Base-by-base conservation (phyloP, 2,329 filamentous ascomycete species). In the Diplodia corticola region DNA sequence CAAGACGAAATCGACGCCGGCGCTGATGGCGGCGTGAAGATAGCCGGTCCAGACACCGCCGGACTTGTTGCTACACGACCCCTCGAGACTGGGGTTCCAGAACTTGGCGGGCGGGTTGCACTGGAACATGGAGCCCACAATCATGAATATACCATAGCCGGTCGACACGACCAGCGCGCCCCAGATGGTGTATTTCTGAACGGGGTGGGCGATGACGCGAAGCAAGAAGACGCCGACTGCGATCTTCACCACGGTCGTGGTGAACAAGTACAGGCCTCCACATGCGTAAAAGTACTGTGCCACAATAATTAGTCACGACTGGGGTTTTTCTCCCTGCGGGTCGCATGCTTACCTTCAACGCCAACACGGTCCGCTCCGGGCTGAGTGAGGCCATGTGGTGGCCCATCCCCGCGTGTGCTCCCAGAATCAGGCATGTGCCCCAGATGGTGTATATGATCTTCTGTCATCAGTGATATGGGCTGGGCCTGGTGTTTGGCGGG, bases 201-300 rank as follows among this genome's bases (percentile, higher is more conserved):
- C 66, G 40, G 71, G 76, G 46, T 78, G 74, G 33, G 82, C 74
- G 1, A 83, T 82, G 26, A 87, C 77, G 63, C 84, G 81, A 10
- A 86, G 79, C 51, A 86, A 78, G 67, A 85, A 84, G 20, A 84
- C n/a, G 26, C 63, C 82, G 59, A 86, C 82, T 0, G 84, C 81
- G 40, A 85, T 76, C 66, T 85, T 85, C 48, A 84, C 77, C 13
- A 82, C 70, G 46, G 79, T 78, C 35, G 79, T 83, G 4, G 79
- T 78, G 61, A 83, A 72, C 6, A 82, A 79, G 71, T 86, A 87
- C 67, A 81, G 80, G n/a, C 83, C 75, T 69, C 86, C 84, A 68
- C 82, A 83, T 15, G 86, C 78, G 75, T 82, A 86, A 83, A 83
- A 86, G 68, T 74, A 80, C 79, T 80, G 54, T 22, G 12, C 9